Conservation (phyloP, 2,329 filamentous ascomycete genomes). For the Xylaria sp. region DNA sequence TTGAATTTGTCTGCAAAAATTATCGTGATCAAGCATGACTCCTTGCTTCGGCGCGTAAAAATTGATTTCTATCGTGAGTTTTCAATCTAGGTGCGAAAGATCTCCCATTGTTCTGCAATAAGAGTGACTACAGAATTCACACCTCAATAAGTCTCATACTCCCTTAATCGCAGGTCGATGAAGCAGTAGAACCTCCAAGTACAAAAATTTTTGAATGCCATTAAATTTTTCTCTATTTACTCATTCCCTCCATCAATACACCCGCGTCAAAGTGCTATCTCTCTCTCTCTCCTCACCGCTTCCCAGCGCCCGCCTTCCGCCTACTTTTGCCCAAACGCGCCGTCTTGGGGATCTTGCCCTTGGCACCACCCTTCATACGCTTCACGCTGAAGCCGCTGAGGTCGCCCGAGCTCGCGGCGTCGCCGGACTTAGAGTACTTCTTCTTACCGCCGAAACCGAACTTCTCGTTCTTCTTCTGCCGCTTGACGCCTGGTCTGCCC, state of each 20-base stretch:
- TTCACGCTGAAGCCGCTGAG: slow-evolving; percentile 81
- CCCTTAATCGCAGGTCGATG: background rate
- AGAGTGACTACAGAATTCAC: background rate
- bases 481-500: slow-evolving; percentile 70
- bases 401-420: slow-evolving; percentile 85
- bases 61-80: background rate
- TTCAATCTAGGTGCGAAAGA: background rate
- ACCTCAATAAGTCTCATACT: background rate
- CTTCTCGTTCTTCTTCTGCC: slow-evolving; percentile 93
- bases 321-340: slow-evolving; percentile 63
- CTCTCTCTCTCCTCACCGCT: slow-evolving; percentile 44
- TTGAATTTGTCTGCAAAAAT: background rate
- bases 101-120: background rate
- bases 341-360: slow-evolving; percentile 54
- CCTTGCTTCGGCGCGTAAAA: background rate
- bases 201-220: slow-evolving; percentile 24
- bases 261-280: background rate
- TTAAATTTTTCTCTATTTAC: slow-evolving; percentile 30
- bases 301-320: slow-evolving; percentile 59
- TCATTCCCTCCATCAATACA: background rate
- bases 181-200: slow-evolving; percentile 3
- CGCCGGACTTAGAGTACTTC: slow-evolving; percentile 87
- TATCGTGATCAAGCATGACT: background rate
- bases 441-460: slow-evolving; percentile 98
- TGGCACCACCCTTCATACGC: slow-evolving; percentile 77